Base-by-base conservation (phyloP, 208 protist species). In the Trypanosomatidae sp. region DNA sequence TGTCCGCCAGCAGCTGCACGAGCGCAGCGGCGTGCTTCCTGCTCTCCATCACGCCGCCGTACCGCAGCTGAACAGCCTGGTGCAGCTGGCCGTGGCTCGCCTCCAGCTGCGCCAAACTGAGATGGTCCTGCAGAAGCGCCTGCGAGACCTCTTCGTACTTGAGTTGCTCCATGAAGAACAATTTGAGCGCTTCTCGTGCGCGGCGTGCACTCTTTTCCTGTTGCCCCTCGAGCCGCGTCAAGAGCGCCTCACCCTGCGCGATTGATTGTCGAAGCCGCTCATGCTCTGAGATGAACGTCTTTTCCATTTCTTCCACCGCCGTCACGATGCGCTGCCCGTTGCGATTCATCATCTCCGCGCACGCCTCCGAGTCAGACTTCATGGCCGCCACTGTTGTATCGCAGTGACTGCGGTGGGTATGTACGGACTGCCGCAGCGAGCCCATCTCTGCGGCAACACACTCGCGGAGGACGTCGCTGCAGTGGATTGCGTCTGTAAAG, bases 131-230 rank as follows among this genome's bases (percentile, higher is more conserved):
- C 59, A 93, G 62, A 49, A 87, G 69, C 69, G 85, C 87, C 76
- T 93, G 86, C 19, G 82, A 28, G 6, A 82, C 68, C 49, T 82
- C 77, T 71, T 88, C 81, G 77, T 96, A 93, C 68, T 80, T 80
- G 6, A 87, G 39, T 78, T 96, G 90, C 72, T 96, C 91, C 68
- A 69, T 52, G 66, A 90, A 87, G 62, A 84, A 80, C 62, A 84
- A 89, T 76, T 96, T 96, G 22, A 90, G 73, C 0, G 79, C 79
- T 77, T 96, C 91, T 0, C 91, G 85, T 39, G 94, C 84, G 30
- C 89, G 89, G 6, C 91, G 91, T 1, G 84, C 83, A 41, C 85
- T 79, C 53, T 87, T 86, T 62, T 96, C 91, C 52, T 96, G 91
- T 46, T 75, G 66, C 22, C 65, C 81, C 68, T 77, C 88, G 52